Percentiles rank a stretch among this genome's conserved stretches.
phyloP scores from a whole-genome alignment of 345 rosid species.

The Linum trigynum region DNA sequence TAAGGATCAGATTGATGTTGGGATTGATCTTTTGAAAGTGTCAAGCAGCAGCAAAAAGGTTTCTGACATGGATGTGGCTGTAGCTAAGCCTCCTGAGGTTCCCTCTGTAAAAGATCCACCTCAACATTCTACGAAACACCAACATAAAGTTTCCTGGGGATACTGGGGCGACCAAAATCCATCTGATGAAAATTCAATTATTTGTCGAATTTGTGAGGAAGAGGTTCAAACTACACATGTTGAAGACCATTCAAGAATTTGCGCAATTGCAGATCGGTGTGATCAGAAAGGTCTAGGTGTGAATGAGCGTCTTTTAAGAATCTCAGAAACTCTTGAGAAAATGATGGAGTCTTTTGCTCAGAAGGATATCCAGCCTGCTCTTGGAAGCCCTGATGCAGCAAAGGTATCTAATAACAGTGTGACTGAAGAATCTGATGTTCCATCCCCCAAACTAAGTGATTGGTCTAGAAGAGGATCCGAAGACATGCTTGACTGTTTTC shows the following conservation, averaged over 20 bases:
- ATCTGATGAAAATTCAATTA: conserved; percentile 75
- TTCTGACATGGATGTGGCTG: conserved; percentile 34
- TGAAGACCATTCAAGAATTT: conserved; percentile 92
- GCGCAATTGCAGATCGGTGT: conserved; percentile 91
- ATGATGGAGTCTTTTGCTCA: conserved; percentile 64
- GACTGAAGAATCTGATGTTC: conserved; percentile 77
- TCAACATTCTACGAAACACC: conserved; percentile 68
- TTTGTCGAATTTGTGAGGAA: conserved; percentile 98
- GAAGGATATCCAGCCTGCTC: conserved; percentile 59
- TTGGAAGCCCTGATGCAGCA: conserved; percentile 80
- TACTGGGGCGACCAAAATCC: conserved; percentile 72
- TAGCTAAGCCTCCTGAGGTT: conserved; percentile 35
- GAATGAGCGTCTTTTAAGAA: conserved; percentile 75
- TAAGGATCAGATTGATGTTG: conserved; percentile 43
- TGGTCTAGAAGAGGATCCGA: conserved; percentile 96
- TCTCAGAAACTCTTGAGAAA: conserved; percentile 87
- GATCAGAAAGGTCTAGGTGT: conserved; percentile 82
- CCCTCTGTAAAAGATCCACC: conserved; percentile 50
- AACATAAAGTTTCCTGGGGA: conserved; percentile 90
- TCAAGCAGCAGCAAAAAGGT: conserved; percentile 29
- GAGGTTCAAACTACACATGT: conserved; percentile 82
- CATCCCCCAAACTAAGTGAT: conserved; percentile 93
- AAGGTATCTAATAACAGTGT: conserved; percentile 85
- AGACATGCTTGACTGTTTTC: conserved; percentile 97
- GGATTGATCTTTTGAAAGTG: conserved; percentile 38